Base-by-base conservation (phyloP, 164 flowering plant species). In the Vitis rupestris region DNA sequence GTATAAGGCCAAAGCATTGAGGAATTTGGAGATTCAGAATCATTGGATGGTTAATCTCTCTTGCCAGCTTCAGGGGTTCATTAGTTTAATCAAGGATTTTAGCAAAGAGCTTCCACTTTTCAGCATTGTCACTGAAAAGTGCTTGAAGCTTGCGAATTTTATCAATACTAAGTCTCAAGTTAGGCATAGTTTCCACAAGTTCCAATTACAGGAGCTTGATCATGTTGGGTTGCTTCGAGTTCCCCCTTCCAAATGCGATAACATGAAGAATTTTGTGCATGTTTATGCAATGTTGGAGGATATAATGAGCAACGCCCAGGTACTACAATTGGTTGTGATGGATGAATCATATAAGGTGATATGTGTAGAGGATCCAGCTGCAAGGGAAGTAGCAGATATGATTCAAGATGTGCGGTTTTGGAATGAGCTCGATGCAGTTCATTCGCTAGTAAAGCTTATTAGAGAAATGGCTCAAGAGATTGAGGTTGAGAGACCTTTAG, bases 1-100 rank as follows among this genome's bases (percentile, higher is more conserved):
- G 76, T 84, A 55, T 61, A 82, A 81, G 58, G 76, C 69, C 53
- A 81, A 78, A 68, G 85, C 86, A 17, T 75, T 85, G 81, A 75
- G 77, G 75, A 85, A 76, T 52, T 78, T 85, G 62, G 86, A 83
- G 76, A 59, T 47, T 67, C 78, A 78, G 64, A 65, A 78, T 73
- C 76, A 67, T 4, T 78, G 86, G 86, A 81, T 85, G 86, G 78
- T 80, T 7, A 83, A 80, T 66, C 60, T 83, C 7, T 68, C 77
- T 16, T 83, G 85, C 65, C 84, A 81, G 73, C 61, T 72, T 71
- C 78, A 80, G 53, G 86, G 83, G 10, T 65, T 85, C 64, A 52
- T 44, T 53, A 71, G 80, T 44, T 77, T 85, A 77, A 61, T 83
- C 12, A 83, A 83, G 67, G 86, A 81, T 66, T 81, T 85, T 56